Base-by-base conservation (phyloP, 2,329 filamentous ascomycete genomes). In the Talaromyces sp. region DNA sequence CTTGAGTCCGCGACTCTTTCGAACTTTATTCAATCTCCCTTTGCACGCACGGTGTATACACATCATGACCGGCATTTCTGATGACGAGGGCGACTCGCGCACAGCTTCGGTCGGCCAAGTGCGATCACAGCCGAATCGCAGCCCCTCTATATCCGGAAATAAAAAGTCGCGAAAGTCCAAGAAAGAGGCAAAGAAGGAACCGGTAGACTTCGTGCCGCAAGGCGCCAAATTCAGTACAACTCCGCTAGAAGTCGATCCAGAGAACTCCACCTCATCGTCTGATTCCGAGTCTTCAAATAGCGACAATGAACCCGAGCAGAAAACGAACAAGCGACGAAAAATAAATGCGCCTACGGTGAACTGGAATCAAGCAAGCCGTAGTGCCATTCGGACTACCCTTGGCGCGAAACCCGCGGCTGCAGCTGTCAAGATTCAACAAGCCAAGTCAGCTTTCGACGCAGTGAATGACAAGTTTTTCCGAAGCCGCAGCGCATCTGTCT, bases 301-400 rank as follows among this genome's bases (percentile, higher is more conserved):
- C 33, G 57, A 65, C 37, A 66, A 67, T 17, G 66, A 67, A 15
- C 68, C 69, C 5, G 69, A 68, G 10, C 65, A 65, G 7, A 66
- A 68, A 25, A 65, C 59, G 22, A 64, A 45, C 45, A 66, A 68
- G 25, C 9, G 63, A 3, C 49, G 61, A 5, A 43, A 66, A 22
- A 67, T 57, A 60, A 73, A 71, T 13, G 69, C 72, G 27, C 73
- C 74, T 10, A 72, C 73, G 1, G 73, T 75, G n/a, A 79, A 75
- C 63, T 83, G 81, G 81, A 83, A 83, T 60, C 75, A 79, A 64
- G 77, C 76, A 22, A 77, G 75, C 27, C 79, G 78, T 57, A 73
- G 73, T 50, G 74, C 75, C 9, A 75, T 82, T 54, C 73, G 81
- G 45, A 83, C 79, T 17, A 77, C 77, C 0, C 76, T 82, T 61